Conservation (phyloP, 495 filamentous ascomycete genomes). For the Penicillium bovifimosum region DNA sequence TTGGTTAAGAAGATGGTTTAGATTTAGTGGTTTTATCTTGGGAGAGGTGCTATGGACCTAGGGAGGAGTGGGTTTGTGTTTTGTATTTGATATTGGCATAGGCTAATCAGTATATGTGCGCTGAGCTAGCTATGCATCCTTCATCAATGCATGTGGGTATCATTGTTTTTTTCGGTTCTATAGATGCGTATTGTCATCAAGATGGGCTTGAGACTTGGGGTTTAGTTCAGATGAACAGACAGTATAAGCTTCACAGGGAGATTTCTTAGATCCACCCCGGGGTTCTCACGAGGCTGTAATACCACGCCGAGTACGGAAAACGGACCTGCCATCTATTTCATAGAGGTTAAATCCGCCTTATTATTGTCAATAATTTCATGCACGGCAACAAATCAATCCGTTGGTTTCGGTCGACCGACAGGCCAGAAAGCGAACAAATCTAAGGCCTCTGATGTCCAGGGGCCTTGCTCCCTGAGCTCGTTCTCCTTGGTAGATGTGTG, state of each 20-base stretch:
- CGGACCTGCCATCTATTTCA: too few relatives aligned
- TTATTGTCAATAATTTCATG: neutral
- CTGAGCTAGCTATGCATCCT: neutral
- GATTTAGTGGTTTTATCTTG: too few relatives aligned
- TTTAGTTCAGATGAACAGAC: neutral
- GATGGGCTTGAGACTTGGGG: neutral
- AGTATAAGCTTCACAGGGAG: neutral
- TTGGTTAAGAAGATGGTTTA: slow-evolving; percentile 41
- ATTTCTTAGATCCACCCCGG: neutral
- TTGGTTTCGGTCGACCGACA: slow-evolving; percentile 33
- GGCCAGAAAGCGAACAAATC: slow-evolving; percentile 57
- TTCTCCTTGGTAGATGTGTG: slow-evolving; percentile 10
- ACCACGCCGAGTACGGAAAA: neutral
- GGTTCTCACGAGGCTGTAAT: neutral
- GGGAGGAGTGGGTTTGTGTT: too few relatives aligned
- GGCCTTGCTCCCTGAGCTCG: slow-evolving; percentile 27
- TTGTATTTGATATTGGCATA: neutral
- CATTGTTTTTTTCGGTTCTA: slow-evolving; percentile 3
- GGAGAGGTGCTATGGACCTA: too few relatives aligned
- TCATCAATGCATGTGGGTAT: slow-evolving; percentile 15
- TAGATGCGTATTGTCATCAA: neutral
- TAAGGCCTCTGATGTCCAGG: slow-evolving; percentile 56
- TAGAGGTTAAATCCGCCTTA: neutral
- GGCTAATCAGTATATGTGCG: neutral
- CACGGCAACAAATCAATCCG: neutral